Percentiles rank a stretch among this genome's conserved stretches.
phyloP scores from a whole-genome alignment of 495 filamentous ascomycete species.

The Aeminium ludgeri region DNA sequence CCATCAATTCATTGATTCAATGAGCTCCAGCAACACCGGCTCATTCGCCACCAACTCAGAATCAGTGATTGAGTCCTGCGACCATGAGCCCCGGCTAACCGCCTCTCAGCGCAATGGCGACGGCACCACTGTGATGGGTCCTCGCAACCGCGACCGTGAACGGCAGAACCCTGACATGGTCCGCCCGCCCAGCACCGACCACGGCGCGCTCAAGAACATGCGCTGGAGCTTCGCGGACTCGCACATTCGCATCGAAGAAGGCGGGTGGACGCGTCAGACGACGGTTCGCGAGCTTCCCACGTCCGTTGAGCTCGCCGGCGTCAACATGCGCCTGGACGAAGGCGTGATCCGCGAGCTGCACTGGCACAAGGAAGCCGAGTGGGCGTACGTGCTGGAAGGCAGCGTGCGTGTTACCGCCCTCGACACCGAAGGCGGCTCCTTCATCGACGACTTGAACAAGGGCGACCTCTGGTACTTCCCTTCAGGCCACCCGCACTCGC shows the following conservation, averaged over 20 bases:
- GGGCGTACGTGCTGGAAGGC: constrained; percentile 44
- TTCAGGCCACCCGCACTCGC: constrained; percentile 48
- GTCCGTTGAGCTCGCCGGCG: constrained; percentile 44
- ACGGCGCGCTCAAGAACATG: constrained; percentile 45
- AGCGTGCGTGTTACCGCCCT: constrained; percentile 38
- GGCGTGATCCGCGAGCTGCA: constrained; percentile 58
- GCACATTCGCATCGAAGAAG: constrained; percentile 50
- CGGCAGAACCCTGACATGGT: constrained; percentile 48
- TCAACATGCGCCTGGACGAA: constrained; percentile 50
- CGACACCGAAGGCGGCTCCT: constrained; percentile 50
- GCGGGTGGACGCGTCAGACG: constrained; percentile 52
- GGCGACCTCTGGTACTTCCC: constrained; percentile 66
- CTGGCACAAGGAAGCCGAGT: constrained; percentile 53
- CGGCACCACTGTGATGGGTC: constrained; percentile 45
- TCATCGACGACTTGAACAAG: constrained; percentile 48
- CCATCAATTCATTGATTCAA: too few relatives aligned
- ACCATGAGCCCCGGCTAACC: too few relatives aligned
- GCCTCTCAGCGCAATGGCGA: constrained; percentile 47
- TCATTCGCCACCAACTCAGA: too few relatives aligned
- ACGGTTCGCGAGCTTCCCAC: constrained; percentile 44
- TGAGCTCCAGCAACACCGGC: too few relatives aligned
- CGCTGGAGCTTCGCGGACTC: constrained; percentile 48
- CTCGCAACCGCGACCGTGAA: constrained; percentile 45
- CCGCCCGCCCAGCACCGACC: constrained; percentile 47
- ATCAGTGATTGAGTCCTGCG: too few relatives aligned